Percentiles rank a stretch among this genome's conserved stretches.
Conservation (phyloP, 2,329 filamentous ascomycete species). For the Berkeleyomyces basicola region DNA sequence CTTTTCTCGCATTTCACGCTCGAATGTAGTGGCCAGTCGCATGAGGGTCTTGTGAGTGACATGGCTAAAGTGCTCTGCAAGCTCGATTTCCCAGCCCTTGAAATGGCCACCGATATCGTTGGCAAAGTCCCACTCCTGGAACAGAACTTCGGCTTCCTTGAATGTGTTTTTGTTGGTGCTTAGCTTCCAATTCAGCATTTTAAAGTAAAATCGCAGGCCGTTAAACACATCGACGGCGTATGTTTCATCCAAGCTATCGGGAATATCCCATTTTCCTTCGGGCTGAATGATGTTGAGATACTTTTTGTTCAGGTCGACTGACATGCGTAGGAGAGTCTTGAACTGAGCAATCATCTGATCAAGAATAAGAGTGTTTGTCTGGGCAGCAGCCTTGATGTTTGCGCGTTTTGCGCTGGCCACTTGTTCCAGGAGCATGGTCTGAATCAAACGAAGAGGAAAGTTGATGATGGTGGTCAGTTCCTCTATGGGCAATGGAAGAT, state of each 20-base stretch:
- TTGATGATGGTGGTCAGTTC: slow-evolving; percentile 92
- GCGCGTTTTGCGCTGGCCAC: slow-evolving; percentile 81
- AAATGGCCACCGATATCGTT: slow-evolving; percentile 84
- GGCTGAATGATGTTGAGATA: slow-evolving; percentile 71
- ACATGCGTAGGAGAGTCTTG: slow-evolving; percentile 78
- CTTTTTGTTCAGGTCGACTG: slow-evolving; percentile 80
- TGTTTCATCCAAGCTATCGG: slow-evolving; percentile 89
- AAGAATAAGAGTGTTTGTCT: slow-evolving; percentile 83
- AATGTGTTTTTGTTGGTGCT: slow-evolving; percentile 98
- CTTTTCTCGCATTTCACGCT: slow-evolving; percentile 71
- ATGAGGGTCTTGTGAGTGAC: slow-evolving; percentile 85
- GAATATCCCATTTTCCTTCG: slow-evolving; percentile 85
- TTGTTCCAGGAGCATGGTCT: slow-evolving; percentile 88
- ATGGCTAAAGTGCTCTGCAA: slow-evolving; percentile 91
- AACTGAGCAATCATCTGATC: slow-evolving; percentile 98
- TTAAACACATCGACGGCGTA: slow-evolving; percentile 87
- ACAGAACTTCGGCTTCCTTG: slow-evolving; percentile 92
- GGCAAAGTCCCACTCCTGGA: slow-evolving; percentile 95
- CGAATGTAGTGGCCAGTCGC: slow-evolving; percentile 77
- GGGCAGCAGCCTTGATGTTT: slow-evolving; percentile 75
- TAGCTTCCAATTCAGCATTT: slow-evolving; percentile 95
- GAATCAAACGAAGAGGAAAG: slow-evolving; percentile 86
- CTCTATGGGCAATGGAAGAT: slow-evolving; percentile 91
- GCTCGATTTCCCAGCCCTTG: slow-evolving; percentile 88
- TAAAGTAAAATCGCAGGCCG: slow-evolving; percentile 94